A percentile compares a stretch with the other conserved stretches of the same genome.
Evolutionary conservation across 2,329 filamentous ascomycete genomes (phyloP).

Genomic region (Ascochyta pisi): DNA sequence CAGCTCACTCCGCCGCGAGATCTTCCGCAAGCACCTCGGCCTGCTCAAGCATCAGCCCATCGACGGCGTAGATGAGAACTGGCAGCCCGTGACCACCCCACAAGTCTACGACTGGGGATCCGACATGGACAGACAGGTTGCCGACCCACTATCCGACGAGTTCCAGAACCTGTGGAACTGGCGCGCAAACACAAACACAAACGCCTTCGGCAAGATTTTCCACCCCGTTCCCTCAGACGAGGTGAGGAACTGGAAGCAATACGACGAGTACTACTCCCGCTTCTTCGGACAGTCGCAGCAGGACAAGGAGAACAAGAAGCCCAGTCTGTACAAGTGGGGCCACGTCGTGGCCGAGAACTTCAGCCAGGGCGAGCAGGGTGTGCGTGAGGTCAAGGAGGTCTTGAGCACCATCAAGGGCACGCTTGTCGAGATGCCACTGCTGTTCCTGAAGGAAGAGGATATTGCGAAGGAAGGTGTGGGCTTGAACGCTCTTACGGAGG

Average conservation of each 20-base stretch:
- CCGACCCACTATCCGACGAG: slow-evolving; percentile 72
- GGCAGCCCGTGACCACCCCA: slow-evolving; percentile 62
- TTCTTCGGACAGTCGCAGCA: slow-evolving; percentile 63
- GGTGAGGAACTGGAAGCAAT: slow-evolving; percentile 75
- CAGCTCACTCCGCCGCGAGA: slow-evolving; percentile 78
- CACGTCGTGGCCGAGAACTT: slow-evolving; percentile 74
- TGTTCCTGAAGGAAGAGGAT: slow-evolving; percentile 85
- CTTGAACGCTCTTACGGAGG: slow-evolving; percentile 57
- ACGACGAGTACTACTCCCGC: slow-evolving; percentile 72
- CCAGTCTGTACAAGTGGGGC: slow-evolving; percentile 76
- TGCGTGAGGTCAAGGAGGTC: slow-evolving; percentile 66
- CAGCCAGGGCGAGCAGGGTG: slow-evolving; percentile 50
- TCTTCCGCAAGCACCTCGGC: slow-evolving; percentile 92
- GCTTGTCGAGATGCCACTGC: slow-evolving; percentile 83
- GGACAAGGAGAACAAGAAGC: slow-evolving; percentile 52
- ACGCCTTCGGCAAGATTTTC: slow-evolving; percentile 82
- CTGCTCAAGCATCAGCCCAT: slow-evolving; percentile 76
- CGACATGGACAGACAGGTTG: slow-evolving; percentile 63
- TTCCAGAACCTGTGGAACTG: slow-evolving; percentile 76
- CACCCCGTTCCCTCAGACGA: slow-evolving; percentile 75
- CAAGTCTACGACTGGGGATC: slow-evolving; percentile 61
- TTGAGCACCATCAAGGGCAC: slow-evolving; percentile 71
- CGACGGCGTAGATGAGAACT: slow-evolving; percentile 65
- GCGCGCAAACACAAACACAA: slow-evolving; percentile 79
- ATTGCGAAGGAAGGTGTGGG: slow-evolving; percentile 82